These are phyloP conservation scores for Corynespora cassiicola DNA, from an alignment of 2,329 filamentous ascomycete genomes.

Conservation along the genomic window DNA sequence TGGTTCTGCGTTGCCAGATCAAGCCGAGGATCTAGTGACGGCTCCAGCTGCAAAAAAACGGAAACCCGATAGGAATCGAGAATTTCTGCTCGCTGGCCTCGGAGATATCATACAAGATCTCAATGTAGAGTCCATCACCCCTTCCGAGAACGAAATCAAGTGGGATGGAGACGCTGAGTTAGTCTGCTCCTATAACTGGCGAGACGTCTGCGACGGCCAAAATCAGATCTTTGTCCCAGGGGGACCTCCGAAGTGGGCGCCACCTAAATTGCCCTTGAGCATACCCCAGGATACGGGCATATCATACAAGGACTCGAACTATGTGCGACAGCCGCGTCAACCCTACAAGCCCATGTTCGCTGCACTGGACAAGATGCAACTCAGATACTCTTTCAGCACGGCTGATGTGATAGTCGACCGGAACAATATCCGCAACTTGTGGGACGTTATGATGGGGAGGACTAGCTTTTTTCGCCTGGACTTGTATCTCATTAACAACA, in stretches of 20 bases:
- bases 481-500: slow-evolving; percentile 27
- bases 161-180: slow-evolving; percentile 35
- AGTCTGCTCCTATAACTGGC: slow-evolving; percentile 38
- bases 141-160: too few relatives aligned
- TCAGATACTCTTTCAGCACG: slow-evolving; percentile 23
- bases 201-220: slow-evolving; percentile 20
- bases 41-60: too few relatives aligned
- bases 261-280: slow-evolving; percentile 20
- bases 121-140: too few relatives aligned
- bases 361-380: slow-evolving; percentile 30
- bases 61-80: too few relatives aligned
- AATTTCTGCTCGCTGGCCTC: too few relatives aligned
- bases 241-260: slow-evolving; percentile 29
- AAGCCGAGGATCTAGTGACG: too few relatives aligned
- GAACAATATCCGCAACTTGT: slow-evolving; percentile 33
- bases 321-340: slow-evolving; percentile 28
- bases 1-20: too few relatives aligned
- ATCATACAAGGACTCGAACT: slow-evolving; percentile 33
- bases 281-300: slow-evolving; percentile 27
- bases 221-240: slow-evolving; percentile 39
- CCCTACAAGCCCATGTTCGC: slow-evolving; percentile 34
- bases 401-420: slow-evolving; percentile 36
- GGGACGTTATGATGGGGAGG: slow-evolving; percentile 33
- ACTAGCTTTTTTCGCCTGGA: slow-evolving; percentile 30
- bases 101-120: too few relatives aligned